phyloP scores from a whole-genome alignment of 768 basidiomycete genomes.

The Pleurotus platypus region DNA sequence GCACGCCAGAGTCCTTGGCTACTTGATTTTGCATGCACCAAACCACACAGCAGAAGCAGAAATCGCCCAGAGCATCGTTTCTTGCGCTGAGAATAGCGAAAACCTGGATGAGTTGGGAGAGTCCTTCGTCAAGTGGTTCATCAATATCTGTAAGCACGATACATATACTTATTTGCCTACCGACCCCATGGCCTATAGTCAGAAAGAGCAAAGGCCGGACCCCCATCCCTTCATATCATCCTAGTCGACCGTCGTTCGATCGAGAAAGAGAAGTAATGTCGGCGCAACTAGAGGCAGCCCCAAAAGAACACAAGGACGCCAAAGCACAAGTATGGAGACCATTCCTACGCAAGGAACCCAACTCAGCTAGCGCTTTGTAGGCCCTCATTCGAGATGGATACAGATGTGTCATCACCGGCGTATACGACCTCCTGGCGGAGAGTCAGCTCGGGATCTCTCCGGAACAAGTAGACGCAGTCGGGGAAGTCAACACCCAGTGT shows the following conservation, averaged over 20 bases:
- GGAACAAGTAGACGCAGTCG: neutral
- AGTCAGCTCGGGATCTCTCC: neutral
- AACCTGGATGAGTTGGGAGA: neutral
- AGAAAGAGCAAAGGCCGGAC: neutral
- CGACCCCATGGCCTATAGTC: neutral
- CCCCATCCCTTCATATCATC: neutral
- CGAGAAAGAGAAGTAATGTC: neutral
- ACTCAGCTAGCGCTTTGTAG: neutral
- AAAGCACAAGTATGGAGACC: neutral
- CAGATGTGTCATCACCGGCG: conserved; percentile 1
- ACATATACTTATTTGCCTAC: too few species aligned
- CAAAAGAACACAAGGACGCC: neutral
- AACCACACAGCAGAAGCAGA: neutral
- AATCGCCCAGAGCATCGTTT: neutral
- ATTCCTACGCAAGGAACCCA: neutral
- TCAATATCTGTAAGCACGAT: neutral
- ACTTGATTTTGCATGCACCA: conserved; percentile 10
- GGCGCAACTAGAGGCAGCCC: neutral
- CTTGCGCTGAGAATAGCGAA: neutral
- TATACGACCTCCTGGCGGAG: neutral
- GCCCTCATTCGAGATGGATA: conserved; percentile 8
- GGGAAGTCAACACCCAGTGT: neutral
- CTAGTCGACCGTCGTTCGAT: too few species aligned
- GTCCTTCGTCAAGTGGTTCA: neutral
- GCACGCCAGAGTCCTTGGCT: conserved; percentile 11